These are phyloP conservation scores for Epipyxis sp. DNA, from an alignment of 108 stramenopile genomes.

Conservation along the genomic window DNA sequence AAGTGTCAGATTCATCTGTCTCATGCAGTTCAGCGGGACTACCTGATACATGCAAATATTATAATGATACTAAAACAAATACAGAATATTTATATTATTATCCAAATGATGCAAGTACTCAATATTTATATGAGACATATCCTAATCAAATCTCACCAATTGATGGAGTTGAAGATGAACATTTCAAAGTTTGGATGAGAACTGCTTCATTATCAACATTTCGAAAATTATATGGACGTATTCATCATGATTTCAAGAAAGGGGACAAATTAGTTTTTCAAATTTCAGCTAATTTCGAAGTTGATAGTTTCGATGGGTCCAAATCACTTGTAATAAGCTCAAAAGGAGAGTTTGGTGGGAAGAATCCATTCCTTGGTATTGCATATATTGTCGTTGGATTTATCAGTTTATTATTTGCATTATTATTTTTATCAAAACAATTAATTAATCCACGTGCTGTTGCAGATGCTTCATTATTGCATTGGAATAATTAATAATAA, in stretches of 20 bases:
- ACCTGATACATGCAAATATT: constrained; percentile 10
- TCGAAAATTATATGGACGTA: constrained; percentile 88
- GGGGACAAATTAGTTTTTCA: constrained; percentile 67
- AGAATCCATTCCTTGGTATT: constrained; percentile 75
- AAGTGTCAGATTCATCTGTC: neutral
- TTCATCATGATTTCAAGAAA: constrained; percentile 72
- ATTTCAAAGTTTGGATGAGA: constrained; percentile 99
- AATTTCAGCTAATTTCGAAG: constrained; percentile 77
- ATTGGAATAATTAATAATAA: neutral
- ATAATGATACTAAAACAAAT: constrained; percentile 28
- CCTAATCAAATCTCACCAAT: constrained; percentile 44
- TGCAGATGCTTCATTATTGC: neutral
- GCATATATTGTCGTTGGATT: constrained; percentile 75
- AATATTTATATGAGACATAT: constrained; percentile 58
- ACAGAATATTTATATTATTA: constrained; percentile 76
- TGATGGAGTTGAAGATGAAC: constrained; percentile 89
- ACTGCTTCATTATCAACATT: constrained; percentile 81
- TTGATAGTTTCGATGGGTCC: constrained; percentile 70
- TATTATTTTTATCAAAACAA: constrained; percentile 78
- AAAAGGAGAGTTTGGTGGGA: constrained; percentile 75
- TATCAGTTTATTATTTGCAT: constrained; percentile 65
- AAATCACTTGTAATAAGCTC: constrained; percentile 81
- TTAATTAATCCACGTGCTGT: constrained; percentile 61
- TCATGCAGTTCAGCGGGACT: neutral
- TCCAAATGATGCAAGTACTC: constrained; percentile 65